A percentile compares a stretch with the other conserved stretches of the same genome.
phyloP scores from a whole-genome alignment of 176 grass and related monocot genomes.

The Oryza nivara region DNA sequence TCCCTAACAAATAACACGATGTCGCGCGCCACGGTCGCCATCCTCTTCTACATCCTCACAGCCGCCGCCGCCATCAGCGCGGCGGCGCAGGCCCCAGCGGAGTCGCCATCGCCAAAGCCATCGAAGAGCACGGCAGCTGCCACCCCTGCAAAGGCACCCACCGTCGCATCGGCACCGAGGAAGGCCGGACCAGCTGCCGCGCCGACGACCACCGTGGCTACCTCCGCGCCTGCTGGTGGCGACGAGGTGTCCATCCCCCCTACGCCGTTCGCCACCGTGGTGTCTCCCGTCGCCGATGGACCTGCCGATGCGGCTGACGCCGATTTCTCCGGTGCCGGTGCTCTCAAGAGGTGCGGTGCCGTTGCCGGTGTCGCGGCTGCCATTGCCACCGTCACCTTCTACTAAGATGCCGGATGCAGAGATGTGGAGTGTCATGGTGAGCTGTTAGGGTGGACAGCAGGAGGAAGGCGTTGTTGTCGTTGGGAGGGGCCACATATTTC shows the following conservation, averaged over 20 bases:
- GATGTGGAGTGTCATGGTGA: neutral
- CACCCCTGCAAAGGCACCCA: constrained; percentile 34
- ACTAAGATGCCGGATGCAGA: neutral
- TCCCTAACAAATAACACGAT: constrained; percentile 35
- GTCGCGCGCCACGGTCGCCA: constrained; percentile 32
- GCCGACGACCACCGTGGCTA: neutral
- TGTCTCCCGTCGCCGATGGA: neutral
- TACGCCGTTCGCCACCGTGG: neutral
- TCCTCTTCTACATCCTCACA: constrained; percentile 53
- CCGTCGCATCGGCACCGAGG: neutral
- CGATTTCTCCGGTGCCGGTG: constrained; percentile 35
- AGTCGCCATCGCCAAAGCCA: constrained; percentile 31
- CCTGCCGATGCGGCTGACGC: constrained; percentile 25
- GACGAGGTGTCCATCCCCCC: constrained; percentile 21
- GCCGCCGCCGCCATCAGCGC: constrained; percentile 4
- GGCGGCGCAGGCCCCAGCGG: constrained; percentile 34
- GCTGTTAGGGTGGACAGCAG: neutral
- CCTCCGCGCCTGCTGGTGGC: neutral
- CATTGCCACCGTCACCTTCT: constrained; percentile 38
- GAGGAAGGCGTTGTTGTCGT: neutral
- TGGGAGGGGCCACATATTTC: constrained; percentile 20
- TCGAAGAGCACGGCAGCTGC: neutral
- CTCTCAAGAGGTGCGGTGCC: neutral
- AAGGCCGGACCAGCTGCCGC: constrained; percentile 26
- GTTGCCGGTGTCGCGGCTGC: neutral